Evolutionary conservation across 495 filamentous ascomycete species (phyloP), one percentile per base, ranked within the genome.

Genomic region (Aspergillus homomorphus): DNA sequence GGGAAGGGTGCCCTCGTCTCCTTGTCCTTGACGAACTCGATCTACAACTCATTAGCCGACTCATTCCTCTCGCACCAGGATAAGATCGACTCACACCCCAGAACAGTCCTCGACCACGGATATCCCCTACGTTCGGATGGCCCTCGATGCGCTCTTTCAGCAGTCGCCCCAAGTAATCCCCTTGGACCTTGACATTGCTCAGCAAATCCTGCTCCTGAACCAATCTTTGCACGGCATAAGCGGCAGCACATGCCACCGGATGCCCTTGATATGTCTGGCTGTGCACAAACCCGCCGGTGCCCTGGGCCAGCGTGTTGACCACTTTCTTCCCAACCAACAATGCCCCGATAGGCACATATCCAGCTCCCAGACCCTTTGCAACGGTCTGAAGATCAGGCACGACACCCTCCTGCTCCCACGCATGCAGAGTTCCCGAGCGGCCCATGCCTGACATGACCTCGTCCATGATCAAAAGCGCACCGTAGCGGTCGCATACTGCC

Each of bases 401-500:
- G 15, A 84, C 70, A 44, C 58, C 77, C 66, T 89, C 87, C 45
- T 84, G 80, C 55, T 89, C 78, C 84, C 86, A 91, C 3, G 83
- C 86, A 52, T 88, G 85, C 4, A 88, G 65, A 3, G 83, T 87
- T 0, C 88, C 88, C 15, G 78, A 82, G 8, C 86, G 78, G 0
- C 88, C 88, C 82, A 89, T 89, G 0, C 88, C 89, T 62, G 86
- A 84, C 89, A 93, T 92, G 38, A 91, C 82, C 57, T 93, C 89
- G 57, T 93, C 89, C 5, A 89, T 69, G 48, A 91, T 85, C 22
- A 90, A 74, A 2, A 91, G 78, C 0, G 83, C 84, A 24, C 85
- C 88, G 62, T 89, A 75, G 55, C 80, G 80, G 24, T 83, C 71
- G 65, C 88, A 91, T 3, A 92, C 64, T 3, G 70, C 67, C 64